Base-by-base conservation (phyloP, 179 eudicot genomes). In the Carnegiea gigantea region DNA sequence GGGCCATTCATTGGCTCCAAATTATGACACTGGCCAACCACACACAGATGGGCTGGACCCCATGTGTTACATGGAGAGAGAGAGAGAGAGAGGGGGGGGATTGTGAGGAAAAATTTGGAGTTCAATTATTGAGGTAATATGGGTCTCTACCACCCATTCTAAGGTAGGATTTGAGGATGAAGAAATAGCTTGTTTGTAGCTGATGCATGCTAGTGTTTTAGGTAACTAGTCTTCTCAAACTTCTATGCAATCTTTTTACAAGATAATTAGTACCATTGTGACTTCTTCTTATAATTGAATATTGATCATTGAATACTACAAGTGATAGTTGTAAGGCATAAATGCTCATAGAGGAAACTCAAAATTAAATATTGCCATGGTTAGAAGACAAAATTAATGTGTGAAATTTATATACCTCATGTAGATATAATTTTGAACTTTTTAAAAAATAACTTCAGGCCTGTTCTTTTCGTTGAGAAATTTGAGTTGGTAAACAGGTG, bases 161-260 rank as follows among this genome's bases (percentile, higher is more conserved):
- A 67, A 70, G 73, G 9, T 12, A 28, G 33, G 73, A 36, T 14
- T 8, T 9, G 44, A 70, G 36, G n/a, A 33, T 36, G 43, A 28
- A 20, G 43, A 68, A 68, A 17, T 15, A 68, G 43, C 43, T 28
- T 68, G 43, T 68, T 68, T 33, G 2, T 68, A 33, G 73, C 33
- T 14, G 4, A 28, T 24, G 36, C 40, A 11, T 67, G 17, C 14
- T 23, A 68, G 73, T 68, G 73, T 68, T 68, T 68, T 68, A 5
- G 73, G 73, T 68, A 17, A 8, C 73, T 68, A 68, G 73, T 30
- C 43, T 14, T 26, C 20, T 70, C 73, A 70, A 70, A 70, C 73
- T 33, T 33, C 33, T 70, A 14, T 33, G 28, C 68, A n/a, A n/a
- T n/a, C 26, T 23, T n/a, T 62, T 62, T 62, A 7, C n/a, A 3